Base-by-base conservation (phyloP, 306 rosid genomes). In the Citrullus colocynthis region DNA sequence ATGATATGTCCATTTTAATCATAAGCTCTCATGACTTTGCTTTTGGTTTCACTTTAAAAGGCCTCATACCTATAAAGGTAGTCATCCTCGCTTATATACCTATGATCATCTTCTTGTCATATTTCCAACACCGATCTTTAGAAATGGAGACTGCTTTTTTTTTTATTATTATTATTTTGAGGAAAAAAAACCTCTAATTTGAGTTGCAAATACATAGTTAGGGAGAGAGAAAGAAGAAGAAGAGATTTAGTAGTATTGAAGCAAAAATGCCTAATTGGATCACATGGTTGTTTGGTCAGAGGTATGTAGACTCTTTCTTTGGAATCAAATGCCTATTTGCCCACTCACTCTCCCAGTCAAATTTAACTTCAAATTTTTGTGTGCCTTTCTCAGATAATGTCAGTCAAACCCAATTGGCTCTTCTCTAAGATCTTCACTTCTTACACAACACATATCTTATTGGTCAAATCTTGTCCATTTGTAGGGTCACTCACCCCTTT, bases 281-380 rank as follows among this genome's bases (percentile, higher is more conserved):
- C 98, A 89, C 91, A 84, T 91, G 98, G 89, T 75, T 82, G 79
- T 72, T 55, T 58, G 81, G 77, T 74, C 83, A 69, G 75, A 12
- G 36, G 18, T 82, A 81, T 58, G 72, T 55, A 71, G 32, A 41
- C 52, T 79, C 67, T 78, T 74, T 78, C 59, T 62, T 20, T 74
- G 52, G 85, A 81, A 85, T 76, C 60, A 82, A 67, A 77, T 84
- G 74, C 30, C 44, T 77, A 60, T 57, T 56, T 58, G 51, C 76
- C 49, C 32, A 60, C 77, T 28, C 32, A 6, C 60, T 48, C 52
- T 48, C 51, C 11, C 51, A 45, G 37, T 63, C 75, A 45, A 70
- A 70, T 44, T 69, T 69, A n/a, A 6, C 6, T 44, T 6, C 74
- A 66, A 39, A 4, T 44, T 70, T 51, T 51, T 15, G 51, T 64